A percentile compares a stretch with the other conserved stretches of the same genome.
Evolutionary conservation across 495 filamentous ascomycete genomes (phyloP).

Genomic region (Articulospora tetracladia): DNA sequence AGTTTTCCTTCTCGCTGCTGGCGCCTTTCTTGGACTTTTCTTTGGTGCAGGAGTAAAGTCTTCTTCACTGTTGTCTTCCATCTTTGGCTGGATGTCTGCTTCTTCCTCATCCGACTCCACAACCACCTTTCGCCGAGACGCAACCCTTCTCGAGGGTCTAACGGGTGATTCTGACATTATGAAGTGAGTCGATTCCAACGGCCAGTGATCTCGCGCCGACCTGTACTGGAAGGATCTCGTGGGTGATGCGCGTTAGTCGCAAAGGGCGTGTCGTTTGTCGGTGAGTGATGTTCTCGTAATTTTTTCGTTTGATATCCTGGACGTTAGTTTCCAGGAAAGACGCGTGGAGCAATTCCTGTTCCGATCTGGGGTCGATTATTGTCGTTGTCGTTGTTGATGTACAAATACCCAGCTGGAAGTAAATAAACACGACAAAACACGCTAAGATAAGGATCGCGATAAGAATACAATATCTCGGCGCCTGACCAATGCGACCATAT

Average conservation of each 20-base stretch:
- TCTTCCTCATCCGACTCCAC: constrained; percentile 73
- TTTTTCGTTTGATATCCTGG: neutral
- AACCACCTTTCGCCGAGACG: constrained; percentile 62
- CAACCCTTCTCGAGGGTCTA: constrained; percentile 71
- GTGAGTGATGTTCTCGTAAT: neutral
- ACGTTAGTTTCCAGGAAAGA: neutral
- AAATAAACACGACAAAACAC: constrained; percentile 3
- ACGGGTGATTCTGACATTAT: constrained; percentile 43
- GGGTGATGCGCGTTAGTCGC: neutral
- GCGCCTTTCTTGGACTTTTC: constrained; percentile 39
- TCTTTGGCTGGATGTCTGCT: constrained; percentile 43
- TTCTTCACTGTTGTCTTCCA: constrained; percentile 63
- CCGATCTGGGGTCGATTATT: neutral
- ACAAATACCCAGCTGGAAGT: constrained; percentile 1
- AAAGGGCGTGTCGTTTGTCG: neutral
- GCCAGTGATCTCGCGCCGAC: neutral
- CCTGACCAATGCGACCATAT: neutral
- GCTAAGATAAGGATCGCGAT: constrained; percentile 19
- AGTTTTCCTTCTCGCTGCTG: constrained; percentile 51
- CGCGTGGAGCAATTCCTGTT: neutral
- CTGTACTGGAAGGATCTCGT: neutral
- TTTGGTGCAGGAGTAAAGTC: constrained; percentile 75
- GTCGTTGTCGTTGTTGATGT: neutral
- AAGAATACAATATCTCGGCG: neutral
- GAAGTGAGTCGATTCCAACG: neutral